These are phyloP conservation scores for Ascoidea rubescens DNA, from an alignment of 805 yeast genomes.

Conservation along the genomic window DNA sequence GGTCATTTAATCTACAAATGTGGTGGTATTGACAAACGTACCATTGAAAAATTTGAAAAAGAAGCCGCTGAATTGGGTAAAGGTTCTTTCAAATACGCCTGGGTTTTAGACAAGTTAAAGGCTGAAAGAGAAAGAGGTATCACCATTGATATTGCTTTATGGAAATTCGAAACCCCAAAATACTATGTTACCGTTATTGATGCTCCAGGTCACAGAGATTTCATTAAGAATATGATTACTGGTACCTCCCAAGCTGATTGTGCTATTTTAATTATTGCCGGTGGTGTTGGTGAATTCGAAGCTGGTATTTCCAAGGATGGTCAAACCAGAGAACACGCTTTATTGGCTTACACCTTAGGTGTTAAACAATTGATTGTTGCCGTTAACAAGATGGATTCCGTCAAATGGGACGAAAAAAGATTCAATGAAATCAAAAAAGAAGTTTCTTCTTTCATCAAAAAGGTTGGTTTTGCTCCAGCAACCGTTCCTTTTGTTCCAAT, in stretches of 20 bases:
- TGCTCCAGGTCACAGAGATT: constrained; percentile 95
- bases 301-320: constrained; percentile 93
- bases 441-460: constrained; percentile 68
- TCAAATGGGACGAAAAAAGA: constrained; percentile 74
- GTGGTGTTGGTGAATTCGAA: constrained; percentile 91
- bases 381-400: constrained; percentile 91
- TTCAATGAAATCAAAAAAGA: constrained; percentile 66
- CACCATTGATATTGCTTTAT: constrained; percentile 86
- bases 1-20: constrained; percentile 99
- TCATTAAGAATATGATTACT: constrained; percentile 92
- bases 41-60: constrained; percentile 95
- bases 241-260: constrained; percentile 93
- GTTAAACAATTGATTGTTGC: constrained; percentile 80
- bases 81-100: constrained; percentile 96
- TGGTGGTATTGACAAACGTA: constrained; percentile 99
- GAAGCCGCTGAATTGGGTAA: constrained; percentile 96
- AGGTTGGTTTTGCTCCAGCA: constrained; percentile 77
- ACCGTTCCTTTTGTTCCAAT: constrained; percentile 80
- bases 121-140: constrained; percentile 97
- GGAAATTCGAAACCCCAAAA: constrained; percentile 88
- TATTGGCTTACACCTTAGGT: constrained; percentile 82
- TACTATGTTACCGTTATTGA: constrained; percentile 84
- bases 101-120: constrained; percentile 92
- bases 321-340: constrained; percentile 92
- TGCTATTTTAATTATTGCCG: constrained; percentile 82